phyloP scores from a whole-genome alignment of 1,284 basidiomycete species.

The Taiwanofungus camphoratus region DNA sequence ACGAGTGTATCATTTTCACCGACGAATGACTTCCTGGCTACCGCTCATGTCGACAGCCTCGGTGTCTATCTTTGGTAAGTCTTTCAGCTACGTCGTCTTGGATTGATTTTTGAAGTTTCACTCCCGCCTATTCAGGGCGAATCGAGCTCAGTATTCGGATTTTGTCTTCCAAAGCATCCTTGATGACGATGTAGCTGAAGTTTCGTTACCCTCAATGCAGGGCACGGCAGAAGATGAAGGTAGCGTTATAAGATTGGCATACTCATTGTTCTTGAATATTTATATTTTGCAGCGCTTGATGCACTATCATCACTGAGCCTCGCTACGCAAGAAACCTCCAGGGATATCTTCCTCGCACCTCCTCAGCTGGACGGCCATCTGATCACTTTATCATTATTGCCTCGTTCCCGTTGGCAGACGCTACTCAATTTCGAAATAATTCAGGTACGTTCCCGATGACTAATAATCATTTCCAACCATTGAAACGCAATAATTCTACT shows the following conservation, averaged over 20 bases:
- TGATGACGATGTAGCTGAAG: conserved; percentile 71
- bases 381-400: conserved; percentile 88
- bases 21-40: conserved; percentile 93
- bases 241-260: conserved; percentile 21
- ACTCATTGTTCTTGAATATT: background rate
- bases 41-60: conserved; percentile 89
- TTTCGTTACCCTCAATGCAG: conserved; percentile 79
- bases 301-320: conserved; percentile 42
- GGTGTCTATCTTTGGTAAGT: conserved; percentile 89
- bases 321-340: conserved; percentile 50
- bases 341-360: conserved; percentile 78
- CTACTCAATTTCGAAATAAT: conserved; percentile 95
- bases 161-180: conserved; percentile 74
- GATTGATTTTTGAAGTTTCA: background rate
- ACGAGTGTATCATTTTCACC: conserved; percentile 93
- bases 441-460: conserved; percentile 46
- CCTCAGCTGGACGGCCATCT: conserved; percentile 82
- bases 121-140: conserved; percentile 59
- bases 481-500: conserved; percentile 8
- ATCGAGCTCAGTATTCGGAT: conserved; percentile 90
- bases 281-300: conserved; percentile 47
- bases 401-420: conserved; percentile 94
- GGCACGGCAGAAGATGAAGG: conserved; percentile 72
- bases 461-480: background rate
- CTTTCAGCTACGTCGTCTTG: background rate